Base-by-base conservation (phyloP, 768 basidiomycete genomes). In the Suillus spraguei region DNA sequence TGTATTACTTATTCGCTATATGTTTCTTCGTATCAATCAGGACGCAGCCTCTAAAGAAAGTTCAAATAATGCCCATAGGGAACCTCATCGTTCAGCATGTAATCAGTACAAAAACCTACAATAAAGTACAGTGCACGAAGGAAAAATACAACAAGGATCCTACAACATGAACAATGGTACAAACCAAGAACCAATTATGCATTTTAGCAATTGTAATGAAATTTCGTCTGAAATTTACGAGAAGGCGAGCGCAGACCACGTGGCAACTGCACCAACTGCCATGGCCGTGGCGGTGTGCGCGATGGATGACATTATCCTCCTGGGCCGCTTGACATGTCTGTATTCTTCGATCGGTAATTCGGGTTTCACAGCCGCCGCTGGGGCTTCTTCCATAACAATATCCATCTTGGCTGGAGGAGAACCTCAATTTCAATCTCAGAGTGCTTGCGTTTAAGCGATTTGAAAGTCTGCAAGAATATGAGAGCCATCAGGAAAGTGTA, bases 181-280 rank as follows among this genome's bases (percentile, higher is more conserved):
- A 58, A 58, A 56, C 55, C 16, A 58, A 58, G 20, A 58, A 58
- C 24, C 38, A 32, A 58, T 32, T 41, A 58, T 24, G 56, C 56
- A 41, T 41, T 58, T 58, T 13, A 58, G 56, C 41, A 58, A 41
- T 39, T 58, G 56, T 39, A 58, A 5, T 24, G 39, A 20, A 10
- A 41, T 20, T 58, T 58, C 55, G 39, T 28, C 56, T 20, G 24
- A 58, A 41, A 42, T 44, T 81, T 69, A 89, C 65, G 78, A 79
- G 73, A 87, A 92, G 1, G 90, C 90, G 63, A 92, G 74, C 32
- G 88, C 88, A 20, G 87, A 84, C 90, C 90, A 92, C 3, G 90
- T 82, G 4, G 85, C 87, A 14, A 87, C 85, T 16, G 89, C 90
- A 32, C 90, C 90, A 46, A 92, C 74, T 1, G 84, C 82, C 38